phyloP scores from a whole-genome alignment of 148 eudicot species.

The Dysphania ambrosioides region DNA sequence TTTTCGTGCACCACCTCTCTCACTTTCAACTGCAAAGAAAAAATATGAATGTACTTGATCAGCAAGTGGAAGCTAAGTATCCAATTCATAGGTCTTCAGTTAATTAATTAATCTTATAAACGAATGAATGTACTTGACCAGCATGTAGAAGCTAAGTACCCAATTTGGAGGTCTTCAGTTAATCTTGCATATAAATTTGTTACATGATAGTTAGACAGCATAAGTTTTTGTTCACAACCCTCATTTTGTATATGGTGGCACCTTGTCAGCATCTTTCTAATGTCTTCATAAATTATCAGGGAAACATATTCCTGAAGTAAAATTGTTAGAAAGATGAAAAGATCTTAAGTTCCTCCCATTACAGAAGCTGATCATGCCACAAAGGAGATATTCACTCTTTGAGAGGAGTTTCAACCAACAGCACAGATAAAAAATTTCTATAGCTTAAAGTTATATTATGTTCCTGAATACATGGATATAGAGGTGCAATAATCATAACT shows the following conservation, averaged over 20 bases:
- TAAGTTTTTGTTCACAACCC: too few relatives aligned
- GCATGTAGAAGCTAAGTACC: too few relatives aligned
- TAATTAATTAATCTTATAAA: neutral
- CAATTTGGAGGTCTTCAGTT: too few relatives aligned
- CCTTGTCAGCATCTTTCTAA: too few relatives aligned
- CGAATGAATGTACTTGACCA: too few relatives aligned
- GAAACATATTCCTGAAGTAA: neutral
- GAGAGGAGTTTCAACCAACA: neutral
- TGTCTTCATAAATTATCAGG: too few relatives aligned
- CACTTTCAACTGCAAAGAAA: conserved; percentile 71
- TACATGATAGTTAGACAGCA: too few relatives aligned
- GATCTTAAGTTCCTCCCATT: neutral
- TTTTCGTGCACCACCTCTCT: conserved; percentile 68
- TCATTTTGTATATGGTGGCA: too few relatives aligned
- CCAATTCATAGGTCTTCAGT: neutral
- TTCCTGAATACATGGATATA: neutral
- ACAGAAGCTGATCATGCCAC: neutral
- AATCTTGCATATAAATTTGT: too few relatives aligned
- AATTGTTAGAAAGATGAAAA: neutral
- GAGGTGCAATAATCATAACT: neutral
- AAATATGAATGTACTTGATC: neutral
- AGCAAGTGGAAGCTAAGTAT: conserved; percentile 11
- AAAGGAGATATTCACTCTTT: neutral
- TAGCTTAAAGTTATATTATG: neutral
- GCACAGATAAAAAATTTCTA: neutral